Percentiles rank a stretch among this genome's conserved stretches.
phyloP scores from a whole-genome alignment of 176 grass and related monocot species.

The Oryza meyeriana region DNA sequence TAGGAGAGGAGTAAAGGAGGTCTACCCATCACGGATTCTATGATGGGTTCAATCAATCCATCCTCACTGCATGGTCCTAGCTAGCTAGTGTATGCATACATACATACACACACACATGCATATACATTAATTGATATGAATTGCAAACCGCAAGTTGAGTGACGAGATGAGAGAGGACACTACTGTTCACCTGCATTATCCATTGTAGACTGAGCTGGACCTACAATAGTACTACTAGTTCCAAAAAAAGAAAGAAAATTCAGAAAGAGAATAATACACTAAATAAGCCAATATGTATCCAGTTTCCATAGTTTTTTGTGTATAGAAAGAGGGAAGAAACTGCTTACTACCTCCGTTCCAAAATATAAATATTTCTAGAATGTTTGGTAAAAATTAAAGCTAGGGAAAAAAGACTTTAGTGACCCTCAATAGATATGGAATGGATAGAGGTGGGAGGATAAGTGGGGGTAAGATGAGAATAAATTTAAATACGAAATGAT shows the following conservation, averaged over 20 bases:
- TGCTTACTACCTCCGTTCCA: not conserved
- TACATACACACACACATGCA: not conserved
- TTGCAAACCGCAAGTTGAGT: not conserved
- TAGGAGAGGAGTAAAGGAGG: slow-evolving; percentile 14
- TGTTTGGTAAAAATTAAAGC: too few relatives aligned
- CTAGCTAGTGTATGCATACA: not conserved
- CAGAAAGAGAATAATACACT: not conserved
- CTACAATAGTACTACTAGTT: not conserved
- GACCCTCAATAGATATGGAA: too few relatives aligned
- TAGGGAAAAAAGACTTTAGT: too few relatives aligned
- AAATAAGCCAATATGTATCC: not conserved
- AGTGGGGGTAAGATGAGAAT: too few relatives aligned
- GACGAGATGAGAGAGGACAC: not conserved
- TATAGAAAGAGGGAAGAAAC: not conserved
- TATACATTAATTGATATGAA: not conserved
- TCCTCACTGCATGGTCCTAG: slow-evolving; percentile 39
- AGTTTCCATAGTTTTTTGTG: slow-evolving; percentile 19
- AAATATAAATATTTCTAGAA: too few relatives aligned
- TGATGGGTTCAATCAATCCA: slow-evolving; percentile 95
- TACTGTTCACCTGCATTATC: not conserved
- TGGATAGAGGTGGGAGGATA: too few relatives aligned
- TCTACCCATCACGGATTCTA: slow-evolving; percentile 58
- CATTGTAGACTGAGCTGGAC: not conserved
- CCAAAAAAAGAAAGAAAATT: not conserved
- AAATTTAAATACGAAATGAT: too few relatives aligned